Percentiles rank a stretch among this genome's conserved stretches.
Evolutionary conservation across 1,284 basidiomycete genomes (phyloP).

Genomic region (Cutaneotrichosporon sp.): DNA sequence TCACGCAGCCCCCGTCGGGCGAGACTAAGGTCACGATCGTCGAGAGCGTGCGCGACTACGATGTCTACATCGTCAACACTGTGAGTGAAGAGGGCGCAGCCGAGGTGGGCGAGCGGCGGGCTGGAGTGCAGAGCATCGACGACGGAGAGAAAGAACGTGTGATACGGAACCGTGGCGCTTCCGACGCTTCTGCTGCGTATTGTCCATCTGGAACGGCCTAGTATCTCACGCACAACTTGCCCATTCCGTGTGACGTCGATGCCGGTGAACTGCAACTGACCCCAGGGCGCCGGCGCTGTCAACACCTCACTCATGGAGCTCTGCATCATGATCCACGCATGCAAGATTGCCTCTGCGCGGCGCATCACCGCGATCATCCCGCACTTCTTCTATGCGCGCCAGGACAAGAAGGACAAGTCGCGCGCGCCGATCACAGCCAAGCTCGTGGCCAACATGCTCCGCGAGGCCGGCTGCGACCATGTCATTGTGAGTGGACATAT

Average conservation of each 20-base stretch:
- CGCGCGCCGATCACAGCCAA: conserved; percentile 98
- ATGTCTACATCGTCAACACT: conserved; percentile 99
- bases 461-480: conserved; percentile 96
- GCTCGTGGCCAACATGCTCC: conserved; percentile 98
- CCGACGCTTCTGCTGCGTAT: no score
- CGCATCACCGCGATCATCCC: conserved; percentile 95
- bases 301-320: conserved; percentile 92
- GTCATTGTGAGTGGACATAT: conserved; percentile 83
- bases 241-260: no score
- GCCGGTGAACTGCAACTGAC: no score
- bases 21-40: conserved; percentile 87
- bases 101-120: not conserved
- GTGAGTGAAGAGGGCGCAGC: conserved; percentile 28
- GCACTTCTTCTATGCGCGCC: conserved; percentile 88
- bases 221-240: not conserved
- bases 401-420: conserved; percentile 99
- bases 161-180: no score
- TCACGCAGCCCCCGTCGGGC: conserved; percentile 83
- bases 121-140: not conserved
- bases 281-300: conserved; percentile 52
- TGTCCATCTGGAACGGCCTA: no score
- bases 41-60: conserved; percentile 95
- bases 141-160: no score
- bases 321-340: conserved; percentile 99
- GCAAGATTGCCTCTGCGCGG: conserved; percentile 93